These are phyloP conservation scores for Stenogyne calaminthoides DNA, from an alignment of 305 asterid genomes.

Conservation along the genomic window DNA sequence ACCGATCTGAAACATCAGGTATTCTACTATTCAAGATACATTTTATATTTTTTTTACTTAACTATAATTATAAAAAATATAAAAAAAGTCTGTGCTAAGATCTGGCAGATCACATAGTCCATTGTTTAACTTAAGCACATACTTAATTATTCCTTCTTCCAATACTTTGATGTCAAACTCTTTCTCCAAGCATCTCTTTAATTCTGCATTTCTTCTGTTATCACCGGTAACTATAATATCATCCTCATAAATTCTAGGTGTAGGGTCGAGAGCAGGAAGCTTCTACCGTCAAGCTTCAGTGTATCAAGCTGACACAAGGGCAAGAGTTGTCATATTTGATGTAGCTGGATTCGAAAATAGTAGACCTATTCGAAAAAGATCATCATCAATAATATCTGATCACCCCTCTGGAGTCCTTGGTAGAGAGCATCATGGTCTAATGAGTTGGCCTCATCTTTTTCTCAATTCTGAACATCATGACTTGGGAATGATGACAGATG, in stretches of 20 bases:
- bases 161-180: neutral
- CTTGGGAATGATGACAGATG: slow-evolving; percentile 36
- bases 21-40: slow-evolving; percentile 17
- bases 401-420: slow-evolving; percentile 51
- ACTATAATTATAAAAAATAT: no score
- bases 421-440: slow-evolving; percentile 58
- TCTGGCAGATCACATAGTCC: neutral
- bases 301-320: slow-evolving; percentile 75
- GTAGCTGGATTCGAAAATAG: slow-evolving; percentile 60
- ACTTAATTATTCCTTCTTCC: no score
- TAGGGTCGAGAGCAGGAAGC: slow-evolving; percentile 57
- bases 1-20: no score
- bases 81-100: neutral
- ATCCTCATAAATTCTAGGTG: slow-evolving; percentile 10
- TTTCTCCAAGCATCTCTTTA: neutral
- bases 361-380: slow-evolving; percentile 53
- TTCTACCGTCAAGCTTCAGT: slow-evolving; percentile 51
- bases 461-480: slow-evolving; percentile 35
- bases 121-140: neutral
- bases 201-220: no score
- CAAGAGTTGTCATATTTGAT: slow-evolving; percentile 69
- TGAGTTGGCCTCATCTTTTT: slow-evolving; percentile 80
- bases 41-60: neutral
- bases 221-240: neutral
- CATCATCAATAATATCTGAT: slow-evolving; percentile 57